A percentile compares a stretch with the other conserved stretches of the same genome.
These are phyloP conservation scores for Carex sylvatica DNA, from an alignment of 202 grass and related monocot species.

Conservation along the genomic window DNA sequence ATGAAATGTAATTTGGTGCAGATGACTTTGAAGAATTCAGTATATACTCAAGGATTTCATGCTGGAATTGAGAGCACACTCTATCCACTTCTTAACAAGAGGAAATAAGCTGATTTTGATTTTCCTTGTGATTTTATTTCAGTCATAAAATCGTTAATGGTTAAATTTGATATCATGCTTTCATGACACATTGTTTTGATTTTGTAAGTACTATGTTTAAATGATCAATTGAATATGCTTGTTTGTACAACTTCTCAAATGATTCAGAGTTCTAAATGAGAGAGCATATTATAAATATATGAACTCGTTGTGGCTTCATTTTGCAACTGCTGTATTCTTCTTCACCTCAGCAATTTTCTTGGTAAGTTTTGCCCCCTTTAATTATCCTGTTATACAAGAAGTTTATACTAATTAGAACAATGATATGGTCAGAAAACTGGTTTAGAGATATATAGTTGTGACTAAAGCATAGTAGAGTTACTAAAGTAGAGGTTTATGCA, in stretches of 20 bases:
- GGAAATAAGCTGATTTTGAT: constrained; percentile 28
- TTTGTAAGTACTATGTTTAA: constrained; percentile 3
- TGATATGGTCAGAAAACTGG: background rate
- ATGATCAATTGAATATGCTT: background rate
- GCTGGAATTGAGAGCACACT: constrained; percentile 49
- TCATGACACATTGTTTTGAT: constrained; percentile 9
- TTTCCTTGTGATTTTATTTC: constrained; percentile 13
- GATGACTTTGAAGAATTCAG: constrained; percentile 60
- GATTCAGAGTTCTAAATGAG: background rate
- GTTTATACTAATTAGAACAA: background rate
- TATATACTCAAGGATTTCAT: constrained; percentile 52
- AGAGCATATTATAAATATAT: background rate
- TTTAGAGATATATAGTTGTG: background rate
- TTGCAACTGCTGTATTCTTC: constrained; percentile 13
- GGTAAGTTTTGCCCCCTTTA: background rate
- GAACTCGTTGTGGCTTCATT: background rate
- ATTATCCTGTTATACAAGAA: background rate
- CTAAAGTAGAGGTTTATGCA: background rate
- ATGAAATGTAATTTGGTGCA: constrained; percentile 34
- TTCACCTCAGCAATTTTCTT: background rate
- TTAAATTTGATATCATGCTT: background rate
- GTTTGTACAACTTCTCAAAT: constrained; percentile 10
- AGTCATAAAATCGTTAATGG: background rate
- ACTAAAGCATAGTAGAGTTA: background rate
- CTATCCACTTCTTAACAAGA: constrained; percentile 28